A percentile compares a stretch with the other conserved stretches of the same genome.
Conservation (phyloP, 495 filamentous ascomycete species). For the Aspergillus conjunctus region DNA sequence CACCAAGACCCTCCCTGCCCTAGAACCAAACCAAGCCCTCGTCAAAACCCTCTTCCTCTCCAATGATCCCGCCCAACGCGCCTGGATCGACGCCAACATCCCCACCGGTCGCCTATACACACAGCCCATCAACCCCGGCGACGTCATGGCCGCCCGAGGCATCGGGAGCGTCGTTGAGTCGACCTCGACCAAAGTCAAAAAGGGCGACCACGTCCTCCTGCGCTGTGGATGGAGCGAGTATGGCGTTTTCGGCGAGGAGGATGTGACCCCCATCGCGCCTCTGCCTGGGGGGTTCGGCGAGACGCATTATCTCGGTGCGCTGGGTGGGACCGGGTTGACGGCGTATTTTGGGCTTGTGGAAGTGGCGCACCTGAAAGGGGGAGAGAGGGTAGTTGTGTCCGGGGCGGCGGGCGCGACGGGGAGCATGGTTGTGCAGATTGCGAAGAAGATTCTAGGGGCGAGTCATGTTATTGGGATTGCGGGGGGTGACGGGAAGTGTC, state of each 20-base stretch:
- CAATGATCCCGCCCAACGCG: conserved; percentile 68
- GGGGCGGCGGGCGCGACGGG: conserved; percentile 13
- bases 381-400: conserved; percentile 14
- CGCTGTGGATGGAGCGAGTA: conserved; percentile 3
- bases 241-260: not conserved
- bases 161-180: not conserved
- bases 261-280: not conserved
- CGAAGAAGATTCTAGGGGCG: conserved; percentile 1
- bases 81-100: conserved; percentile 56
- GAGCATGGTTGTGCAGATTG: conserved; percentile 15
- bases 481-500: conserved; percentile 8
- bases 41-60: conserved; percentile 61
- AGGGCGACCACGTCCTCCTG: conserved; percentile 1
- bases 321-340: conserved; percentile 15
- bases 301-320: conserved; percentile 9
- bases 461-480: conserved; percentile 9
- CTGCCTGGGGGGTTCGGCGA: not conserved
- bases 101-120: conserved; percentile 53
- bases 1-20: conserved; percentile 43
- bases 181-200: not conserved
- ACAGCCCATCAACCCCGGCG: conserved; percentile 53
- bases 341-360: conserved; percentile 11
- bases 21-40: conserved; percentile 56
- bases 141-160: conserved; percentile 10
- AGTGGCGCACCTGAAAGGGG: not conserved